Evolutionary conservation across 257 asterid species (phyloP).

Genomic region (Jacaranda mimosifolia): DNA sequence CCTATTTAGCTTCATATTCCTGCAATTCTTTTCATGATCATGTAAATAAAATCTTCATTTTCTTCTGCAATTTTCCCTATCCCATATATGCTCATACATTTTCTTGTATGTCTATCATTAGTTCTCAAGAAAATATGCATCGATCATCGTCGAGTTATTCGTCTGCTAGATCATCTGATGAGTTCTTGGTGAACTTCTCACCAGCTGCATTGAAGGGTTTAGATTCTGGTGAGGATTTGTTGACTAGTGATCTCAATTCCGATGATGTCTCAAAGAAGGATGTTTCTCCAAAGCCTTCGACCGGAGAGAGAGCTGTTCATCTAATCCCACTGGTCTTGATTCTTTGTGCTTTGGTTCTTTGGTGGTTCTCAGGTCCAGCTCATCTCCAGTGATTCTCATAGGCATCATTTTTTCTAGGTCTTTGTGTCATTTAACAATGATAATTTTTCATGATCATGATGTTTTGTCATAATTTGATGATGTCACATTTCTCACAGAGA

Average conservation of each 20-base stretch:
- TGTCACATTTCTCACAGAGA: too few relatives aligned
- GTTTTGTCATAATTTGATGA: too few relatives aligned
- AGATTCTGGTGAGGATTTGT: conserved; percentile 33
- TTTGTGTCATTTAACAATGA: too few relatives aligned
- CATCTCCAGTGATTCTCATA: conserved; percentile 4
- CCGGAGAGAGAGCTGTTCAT: conserved; percentile 58
- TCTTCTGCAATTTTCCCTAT: not conserved
- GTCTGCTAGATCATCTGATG: conserved; percentile 50
- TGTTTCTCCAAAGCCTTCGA: conserved; percentile 22
- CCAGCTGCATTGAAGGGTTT: conserved; percentile 31
- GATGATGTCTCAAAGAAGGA: conserved; percentile 57
- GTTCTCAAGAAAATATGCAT: conserved; percentile 46
- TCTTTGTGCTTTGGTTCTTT: conserved; percentile 59
- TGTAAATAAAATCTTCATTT: not conserved
- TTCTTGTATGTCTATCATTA: conserved; percentile 20
- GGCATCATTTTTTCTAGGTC: too few relatives aligned
- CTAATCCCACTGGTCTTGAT: conserved; percentile 63
- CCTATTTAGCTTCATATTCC: conserved; percentile 1
- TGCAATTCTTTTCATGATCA: not conserved
- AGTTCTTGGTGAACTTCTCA: conserved; percentile 52
- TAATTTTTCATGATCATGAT: too few relatives aligned
- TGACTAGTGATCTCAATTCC: conserved; percentile 27
- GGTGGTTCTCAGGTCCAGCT: conserved; percentile 62
- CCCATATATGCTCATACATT: not conserved
- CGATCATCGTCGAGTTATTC: conserved; percentile 57